Evolutionary conservation across 768 basidiomycete species (phyloP).

Genomic region (Termitomyces sp.): DNA sequence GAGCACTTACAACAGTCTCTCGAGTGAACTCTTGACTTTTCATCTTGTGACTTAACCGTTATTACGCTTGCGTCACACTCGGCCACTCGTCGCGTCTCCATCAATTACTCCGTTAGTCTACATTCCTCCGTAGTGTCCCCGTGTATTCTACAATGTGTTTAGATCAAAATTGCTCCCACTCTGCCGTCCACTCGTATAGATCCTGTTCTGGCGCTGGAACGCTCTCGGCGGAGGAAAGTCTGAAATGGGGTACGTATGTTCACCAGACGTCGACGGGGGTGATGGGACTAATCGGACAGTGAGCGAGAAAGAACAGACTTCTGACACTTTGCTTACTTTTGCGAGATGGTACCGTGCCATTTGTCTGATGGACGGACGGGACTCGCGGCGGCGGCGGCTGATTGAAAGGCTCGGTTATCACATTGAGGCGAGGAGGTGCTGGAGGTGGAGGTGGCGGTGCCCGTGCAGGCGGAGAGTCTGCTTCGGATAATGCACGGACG

Average conservation of each 20-base stretch:
- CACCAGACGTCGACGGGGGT: constrained; percentile 55
- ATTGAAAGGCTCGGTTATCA: constrained; percentile 18
- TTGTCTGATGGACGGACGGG: constrained; percentile 9
- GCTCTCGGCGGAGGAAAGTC: constrained; percentile 76
- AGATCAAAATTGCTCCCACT: constrained; percentile 72
- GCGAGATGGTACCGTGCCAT: constrained; percentile 32
- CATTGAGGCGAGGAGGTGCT: constrained; percentile 21
- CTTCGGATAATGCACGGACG: constrained; percentile 39
- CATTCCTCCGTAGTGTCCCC: constrained; percentile 10
- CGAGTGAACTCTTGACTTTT: too few species aligned
- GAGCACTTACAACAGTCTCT: too few species aligned
- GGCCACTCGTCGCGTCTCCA: neutral
- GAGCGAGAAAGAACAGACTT: neutral
- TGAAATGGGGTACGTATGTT: constrained; percentile 68
- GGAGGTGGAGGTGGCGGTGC: constrained; percentile 25
- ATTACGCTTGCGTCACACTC: too few species aligned
- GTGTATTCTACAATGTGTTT: constrained; percentile 19
- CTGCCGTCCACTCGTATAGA: constrained; percentile 64
- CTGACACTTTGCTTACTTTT: constrained; percentile 36
- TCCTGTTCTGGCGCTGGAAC: constrained; percentile 48
- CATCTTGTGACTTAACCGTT: too few species aligned
- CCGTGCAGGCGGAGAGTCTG: constrained; percentile 24
- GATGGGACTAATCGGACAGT: constrained; percentile 33
- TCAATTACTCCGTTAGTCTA: constrained; percentile 6
- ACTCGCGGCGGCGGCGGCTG: constrained; percentile 7